Base-by-base conservation (phyloP, 306 rosid genomes). In the Abrus pulchellus region DNA sequence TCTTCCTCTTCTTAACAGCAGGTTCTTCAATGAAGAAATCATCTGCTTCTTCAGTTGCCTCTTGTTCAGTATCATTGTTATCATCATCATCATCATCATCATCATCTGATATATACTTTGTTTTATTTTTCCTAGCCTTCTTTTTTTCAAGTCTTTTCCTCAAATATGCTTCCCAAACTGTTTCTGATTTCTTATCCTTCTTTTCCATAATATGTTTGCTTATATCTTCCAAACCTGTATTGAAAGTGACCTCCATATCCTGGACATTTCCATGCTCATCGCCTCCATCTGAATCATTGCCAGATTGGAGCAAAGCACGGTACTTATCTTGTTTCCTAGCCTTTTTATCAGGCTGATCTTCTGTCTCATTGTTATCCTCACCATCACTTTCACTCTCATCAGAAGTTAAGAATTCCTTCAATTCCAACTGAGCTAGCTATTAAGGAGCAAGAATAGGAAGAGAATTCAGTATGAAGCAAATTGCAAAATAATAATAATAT, bases 221-320 rank as follows among this genome's bases (percentile, higher is more conserved):
- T 76, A 93, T 75, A 84, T 95, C 96, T 84, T 95, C 94, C 83
- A 95, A 86, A 75, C 90, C 97, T 45, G 98, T 83, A 79, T 93
- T 95, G 84, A 95, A 95, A 60, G 98, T 95, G 64, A 95, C 90
- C 89, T 93, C 98, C 99, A 95, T 92, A 79, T 95, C 92, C 86
- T 88, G 90, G 63, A 41, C 88, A 67, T 72, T 87, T 38, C 85
- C 83, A 20, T 78, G 65, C 74, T 80, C 92, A 8, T 74, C 88
- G 38, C 90, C 97, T 77, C 78, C 92, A 67, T 90, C 96, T 64
- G 92, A 89, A 68, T 84, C 88, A 77, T 83, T 61, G 20, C 90
- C 91, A 65, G 91, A 78, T 68, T 83, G 84, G 40, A 95, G 83
- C 78, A 95, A 86, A 74, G 91, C 79, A 78, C 85, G 91, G 53